Evolutionary conservation across 805 yeast species (phyloP).

Genomic region (Candida anglica): DNA sequence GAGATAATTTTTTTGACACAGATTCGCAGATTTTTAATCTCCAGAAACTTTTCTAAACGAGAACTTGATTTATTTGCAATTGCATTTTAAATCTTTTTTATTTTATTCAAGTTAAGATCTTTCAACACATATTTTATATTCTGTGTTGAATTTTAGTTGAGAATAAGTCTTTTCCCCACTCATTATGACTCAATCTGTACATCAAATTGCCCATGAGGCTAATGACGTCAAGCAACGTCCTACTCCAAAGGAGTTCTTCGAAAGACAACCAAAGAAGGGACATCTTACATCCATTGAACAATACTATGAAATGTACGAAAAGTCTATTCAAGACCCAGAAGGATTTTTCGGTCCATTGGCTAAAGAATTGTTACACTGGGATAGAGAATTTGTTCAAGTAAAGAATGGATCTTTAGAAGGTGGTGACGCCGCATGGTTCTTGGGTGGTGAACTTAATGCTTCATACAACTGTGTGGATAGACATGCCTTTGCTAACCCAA

Average conservation of each 20-base stretch:
- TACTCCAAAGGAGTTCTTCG: constrained; percentile 53
- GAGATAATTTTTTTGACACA: too few relatives aligned
- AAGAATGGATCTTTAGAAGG: constrained; percentile 60
- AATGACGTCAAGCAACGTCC: constrained; percentile 45
- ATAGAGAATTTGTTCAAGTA: constrained; percentile 65
- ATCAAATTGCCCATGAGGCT: constrained; percentile 59
- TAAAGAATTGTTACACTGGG: constrained; percentile 72
- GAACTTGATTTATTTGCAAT: too few relatives aligned
- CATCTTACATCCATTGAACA: constrained; percentile 60
- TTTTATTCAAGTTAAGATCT: too few relatives aligned
- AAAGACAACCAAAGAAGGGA: constrained; percentile 59
- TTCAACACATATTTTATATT: too few relatives aligned
- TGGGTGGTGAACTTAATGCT: constrained; percentile 77
- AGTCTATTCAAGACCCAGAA: constrained; percentile 78
- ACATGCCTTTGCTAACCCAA: constrained; percentile 68
- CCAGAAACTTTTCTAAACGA: too few relatives aligned
- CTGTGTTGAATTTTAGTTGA: too few relatives aligned
- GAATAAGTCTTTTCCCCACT: too few relatives aligned
- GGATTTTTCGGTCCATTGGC: constrained; percentile 79
- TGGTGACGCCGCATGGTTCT: constrained; percentile 63
- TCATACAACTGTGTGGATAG: constrained; percentile 80
- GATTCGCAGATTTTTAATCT: too few relatives aligned
- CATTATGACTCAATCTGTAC: constrained; percentile 18
- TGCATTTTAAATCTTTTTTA: too few relatives aligned
- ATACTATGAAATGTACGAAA: constrained; percentile 63